These are phyloP conservation scores for Sindora glabra DNA, from an alignment of 306 rosid genomes.

Conservation along the genomic window DNA sequence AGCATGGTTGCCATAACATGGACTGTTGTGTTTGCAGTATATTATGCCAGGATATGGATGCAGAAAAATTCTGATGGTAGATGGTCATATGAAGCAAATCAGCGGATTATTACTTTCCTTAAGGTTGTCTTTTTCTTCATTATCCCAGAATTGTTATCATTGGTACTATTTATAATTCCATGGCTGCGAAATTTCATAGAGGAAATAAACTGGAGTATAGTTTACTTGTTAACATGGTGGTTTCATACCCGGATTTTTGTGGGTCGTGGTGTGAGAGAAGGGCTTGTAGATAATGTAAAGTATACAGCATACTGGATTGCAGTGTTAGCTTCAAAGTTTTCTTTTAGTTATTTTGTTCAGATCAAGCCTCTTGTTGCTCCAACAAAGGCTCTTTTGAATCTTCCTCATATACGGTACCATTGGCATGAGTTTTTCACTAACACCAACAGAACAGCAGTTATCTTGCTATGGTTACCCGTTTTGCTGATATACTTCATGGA, in stretches of 20 bases:
- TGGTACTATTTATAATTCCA: conserved; percentile 39
- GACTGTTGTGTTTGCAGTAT: conserved; percentile 36
- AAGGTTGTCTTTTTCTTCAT: conserved; percentile 29
- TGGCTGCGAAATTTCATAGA: conserved; percentile 47
- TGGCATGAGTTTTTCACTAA: conserved; percentile 45
- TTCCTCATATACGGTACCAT: background rate
- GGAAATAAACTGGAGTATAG: conserved; percentile 25
- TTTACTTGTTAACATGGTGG: conserved; percentile 52
- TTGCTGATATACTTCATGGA: conserved; percentile 50
- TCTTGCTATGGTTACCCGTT: conserved; percentile 49
- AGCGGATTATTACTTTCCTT: conserved; percentile 31
- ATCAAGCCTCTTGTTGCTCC: conserved; percentile 49
- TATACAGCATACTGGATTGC: conserved; percentile 40
- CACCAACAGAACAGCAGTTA: conserved; percentile 36
- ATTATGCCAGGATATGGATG: conserved; percentile 44
- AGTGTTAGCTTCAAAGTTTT: conserved; percentile 43
- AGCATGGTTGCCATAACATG: conserved; percentile 29
- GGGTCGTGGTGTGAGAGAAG: conserved; percentile 55
- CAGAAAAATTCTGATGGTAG: conserved; percentile 31
- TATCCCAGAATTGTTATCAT: conserved; percentile 39
- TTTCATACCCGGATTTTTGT: conserved; percentile 46
- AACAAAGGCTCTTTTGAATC: conserved; percentile 30
- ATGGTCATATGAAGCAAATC: conserved; percentile 41
- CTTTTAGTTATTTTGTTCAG: conserved; percentile 51
- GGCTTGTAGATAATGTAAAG: conserved; percentile 38